Percentiles rank a stretch among this genome's conserved stretches.
Evolutionary conservation across 176 grass and related monocot genomes (phyloP).

Genomic region (Eleusine indica): DNA sequence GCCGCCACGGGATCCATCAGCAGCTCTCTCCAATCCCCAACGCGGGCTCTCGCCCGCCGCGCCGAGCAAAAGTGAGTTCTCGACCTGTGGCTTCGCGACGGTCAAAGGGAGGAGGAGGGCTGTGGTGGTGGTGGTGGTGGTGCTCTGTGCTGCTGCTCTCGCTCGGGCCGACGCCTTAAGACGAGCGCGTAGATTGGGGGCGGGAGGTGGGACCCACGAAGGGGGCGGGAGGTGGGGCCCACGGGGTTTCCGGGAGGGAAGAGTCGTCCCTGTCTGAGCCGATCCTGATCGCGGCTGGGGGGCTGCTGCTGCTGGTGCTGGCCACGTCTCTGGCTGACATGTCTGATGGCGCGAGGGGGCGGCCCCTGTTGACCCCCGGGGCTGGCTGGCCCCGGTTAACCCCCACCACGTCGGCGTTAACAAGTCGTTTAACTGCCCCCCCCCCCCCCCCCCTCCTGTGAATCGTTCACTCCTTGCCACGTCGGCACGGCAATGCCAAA

Average conservation of each 20-base stretch:
- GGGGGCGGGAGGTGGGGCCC: slow-evolving; percentile 16
- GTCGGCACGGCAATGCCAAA: neutral
- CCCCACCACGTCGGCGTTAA: neutral
- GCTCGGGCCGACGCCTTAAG: slow-evolving; percentile 32
- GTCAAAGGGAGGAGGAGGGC: slow-evolving; percentile 34
- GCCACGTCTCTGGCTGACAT: slow-evolving; percentile 56
- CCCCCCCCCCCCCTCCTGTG: too few relatives aligned
- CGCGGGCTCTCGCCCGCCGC: neutral
- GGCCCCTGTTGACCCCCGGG: slow-evolving; percentile 30
- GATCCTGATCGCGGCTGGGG: slow-evolving; percentile 14
- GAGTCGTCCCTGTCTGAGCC: slow-evolving; percentile 31
- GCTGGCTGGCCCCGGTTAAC: neutral
- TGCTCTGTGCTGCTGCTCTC: slow-evolving; percentile 1
- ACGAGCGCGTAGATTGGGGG: slow-evolving; percentile 57
- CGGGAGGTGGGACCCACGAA: slow-evolving; percentile 4
- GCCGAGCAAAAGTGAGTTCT: neutral
- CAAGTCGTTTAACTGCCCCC: neutral
- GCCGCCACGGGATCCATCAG: slow-evolving; percentile 83
- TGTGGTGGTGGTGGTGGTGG: neutral
- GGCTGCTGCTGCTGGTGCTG: slow-evolving; percentile 36
- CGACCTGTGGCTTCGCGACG: neutral
- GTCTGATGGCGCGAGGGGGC: slow-evolving; percentile 32
- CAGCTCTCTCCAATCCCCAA: neutral
- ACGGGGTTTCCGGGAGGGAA: neutral
- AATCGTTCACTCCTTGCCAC: neutral